Conservation (phyloP, 345 rosid species). For the Populus simonii region DNA sequence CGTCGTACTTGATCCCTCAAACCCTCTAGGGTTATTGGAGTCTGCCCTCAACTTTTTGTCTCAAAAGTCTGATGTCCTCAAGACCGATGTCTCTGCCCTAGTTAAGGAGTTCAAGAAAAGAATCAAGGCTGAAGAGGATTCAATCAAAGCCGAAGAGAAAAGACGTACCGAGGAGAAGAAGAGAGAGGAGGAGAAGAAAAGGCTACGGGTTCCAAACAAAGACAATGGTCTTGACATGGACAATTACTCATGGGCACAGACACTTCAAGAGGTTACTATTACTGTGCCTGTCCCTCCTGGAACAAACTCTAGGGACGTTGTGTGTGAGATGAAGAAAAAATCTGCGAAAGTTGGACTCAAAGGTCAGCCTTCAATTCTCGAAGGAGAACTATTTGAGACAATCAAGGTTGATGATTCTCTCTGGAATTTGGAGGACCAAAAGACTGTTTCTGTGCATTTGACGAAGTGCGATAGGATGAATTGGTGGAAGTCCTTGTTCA, state of each 20-base stretch:
- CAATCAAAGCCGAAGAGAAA: not conserved
- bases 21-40: slow-evolving; percentile 7
- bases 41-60: not conserved
- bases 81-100: not conserved
- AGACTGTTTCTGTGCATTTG: slow-evolving; percentile 16
- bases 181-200: not conserved
- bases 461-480: slow-evolving; percentile 19
- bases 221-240: slow-evolving; percentile 36
- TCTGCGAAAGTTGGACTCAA: slow-evolving; percentile 23
- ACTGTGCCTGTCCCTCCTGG: slow-evolving; percentile 24
- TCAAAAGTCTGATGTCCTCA: not conserved
- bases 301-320: slow-evolving; percentile 21
- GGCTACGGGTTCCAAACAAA: slow-evolving; percentile 19
- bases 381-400: slow-evolving; percentile 24
- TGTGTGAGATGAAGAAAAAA: slow-evolving; percentile 27
- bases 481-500: slow-evolving; percentile 35
- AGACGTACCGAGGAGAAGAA: not conserved
- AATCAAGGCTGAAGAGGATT: not conserved
- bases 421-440: slow-evolving; percentile 33
- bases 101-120: not conserved
- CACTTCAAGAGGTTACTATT: slow-evolving; percentile 24
- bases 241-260: slow-evolving; percentile 30
- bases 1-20: not conserved
- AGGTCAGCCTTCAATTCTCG: slow-evolving; percentile 16
- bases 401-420: slow-evolving; percentile 17